A percentile compares a stretch with the other conserved stretches of the same genome.
These are phyloP conservation scores for Talaromyces sp. DNA, from an alignment of 2,329 filamentous ascomycete species.

Conservation along the genomic window DNA sequence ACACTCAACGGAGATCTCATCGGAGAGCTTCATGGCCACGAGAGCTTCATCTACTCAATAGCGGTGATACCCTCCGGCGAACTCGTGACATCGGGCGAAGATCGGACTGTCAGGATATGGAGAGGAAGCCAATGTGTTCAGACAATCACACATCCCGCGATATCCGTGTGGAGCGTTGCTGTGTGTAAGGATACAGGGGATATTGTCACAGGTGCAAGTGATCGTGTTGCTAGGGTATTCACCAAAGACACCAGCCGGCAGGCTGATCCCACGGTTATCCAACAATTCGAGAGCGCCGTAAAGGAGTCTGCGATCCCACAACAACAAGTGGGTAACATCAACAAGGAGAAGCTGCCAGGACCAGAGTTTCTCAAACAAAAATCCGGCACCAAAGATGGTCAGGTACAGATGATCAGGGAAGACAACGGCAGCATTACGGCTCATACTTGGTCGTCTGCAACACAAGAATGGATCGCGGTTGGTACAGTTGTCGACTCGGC, in stretches of 20 bases:
- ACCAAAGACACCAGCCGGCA: slow-evolving; percentile 66
- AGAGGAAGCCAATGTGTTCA: slow-evolving; percentile 77
- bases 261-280: slow-evolving; percentile 65
- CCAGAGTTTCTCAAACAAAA: slow-evolving; percentile 80
- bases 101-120: slow-evolving; percentile 92
- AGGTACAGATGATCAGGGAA: slow-evolving; percentile 88
- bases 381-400: slow-evolving; percentile 90
- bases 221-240: slow-evolving; percentile 81
- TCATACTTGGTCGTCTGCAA: slow-evolving; percentile 75
- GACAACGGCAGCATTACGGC: slow-evolving; percentile 77
- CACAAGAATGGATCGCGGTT: slow-evolving; percentile 77
- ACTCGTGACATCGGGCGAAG: slow-evolving; percentile 86
- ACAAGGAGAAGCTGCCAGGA: slow-evolving; percentile 87
- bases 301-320: slow-evolving; percentile 82
- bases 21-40: slow-evolving; percentile 78
- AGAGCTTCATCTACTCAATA: slow-evolving; percentile 91
- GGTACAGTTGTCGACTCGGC: slow-evolving; percentile 92
- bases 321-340: slow-evolving; percentile 76
- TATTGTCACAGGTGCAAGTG: slow-evolving; percentile 89
- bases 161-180: slow-evolving; percentile 94
- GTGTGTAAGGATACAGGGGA: slow-evolving; percentile 78
- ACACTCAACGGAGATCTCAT: slow-evolving; percentile 73
- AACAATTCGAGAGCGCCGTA: slow-evolving; percentile 77
- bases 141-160: slow-evolving; percentile 94
- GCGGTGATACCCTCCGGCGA: slow-evolving; percentile 76